Evolutionary conservation across 2,329 filamentous ascomycete species (phyloP).

Genomic region (Cytospora leucostoma): DNA sequence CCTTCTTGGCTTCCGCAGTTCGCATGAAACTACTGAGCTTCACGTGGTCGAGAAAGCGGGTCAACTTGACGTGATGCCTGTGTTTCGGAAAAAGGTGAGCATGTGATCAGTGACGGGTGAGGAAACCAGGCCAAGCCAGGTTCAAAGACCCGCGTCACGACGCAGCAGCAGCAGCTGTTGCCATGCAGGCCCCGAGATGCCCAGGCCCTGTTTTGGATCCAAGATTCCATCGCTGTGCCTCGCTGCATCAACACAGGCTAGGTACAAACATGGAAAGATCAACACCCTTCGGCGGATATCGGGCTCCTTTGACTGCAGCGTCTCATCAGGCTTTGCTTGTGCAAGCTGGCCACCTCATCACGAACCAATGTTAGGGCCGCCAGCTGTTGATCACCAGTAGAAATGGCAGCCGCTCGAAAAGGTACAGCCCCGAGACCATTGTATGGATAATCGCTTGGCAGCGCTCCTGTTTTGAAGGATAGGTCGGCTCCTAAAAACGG

Average conservation of each 20-base stretch:
- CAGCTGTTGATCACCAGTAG: not conserved
- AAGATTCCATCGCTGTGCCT: not conserved
- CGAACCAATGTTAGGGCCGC: not conserved
- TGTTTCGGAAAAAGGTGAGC: constrained; percentile 7
- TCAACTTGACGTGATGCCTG: not conserved
- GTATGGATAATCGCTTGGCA: not conserved
- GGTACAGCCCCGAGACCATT: not conserved
- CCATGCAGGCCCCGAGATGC: not conserved
- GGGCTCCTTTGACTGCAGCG: not conserved
- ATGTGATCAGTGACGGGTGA: not conserved
- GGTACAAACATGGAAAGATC: not conserved
- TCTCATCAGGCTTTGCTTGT: not conserved
- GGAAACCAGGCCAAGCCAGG: not conserved
- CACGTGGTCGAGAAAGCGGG: constrained; percentile 10
- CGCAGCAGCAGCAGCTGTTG: not conserved
- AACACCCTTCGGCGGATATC: constrained; percentile 5
- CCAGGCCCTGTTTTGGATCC: not conserved
- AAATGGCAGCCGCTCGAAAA: not conserved
- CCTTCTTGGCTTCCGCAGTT: not conserved
- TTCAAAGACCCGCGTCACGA: not conserved
- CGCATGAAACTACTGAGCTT: constrained; percentile 1
- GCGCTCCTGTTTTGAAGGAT: not conserved
- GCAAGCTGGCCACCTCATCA: not conserved
- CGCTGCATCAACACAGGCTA: not conserved
- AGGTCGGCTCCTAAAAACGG: not conserved